Evolutionary conservation across 148 eudicot species (phyloP), one percentile per base, ranked within the genome.

Genomic region (Simmondsia chinensis): DNA sequence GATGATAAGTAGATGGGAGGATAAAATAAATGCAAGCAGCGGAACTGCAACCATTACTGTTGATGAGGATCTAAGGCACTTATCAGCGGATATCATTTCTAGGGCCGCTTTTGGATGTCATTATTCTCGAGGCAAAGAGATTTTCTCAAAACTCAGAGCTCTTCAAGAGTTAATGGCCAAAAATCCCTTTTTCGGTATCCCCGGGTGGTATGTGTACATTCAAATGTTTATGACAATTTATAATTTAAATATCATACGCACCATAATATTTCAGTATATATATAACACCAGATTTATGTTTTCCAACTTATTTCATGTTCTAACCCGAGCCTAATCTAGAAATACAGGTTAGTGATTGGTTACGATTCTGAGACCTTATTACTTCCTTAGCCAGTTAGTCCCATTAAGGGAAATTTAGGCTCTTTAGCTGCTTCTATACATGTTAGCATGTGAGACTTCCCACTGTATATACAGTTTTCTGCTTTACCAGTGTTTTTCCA

Each of bases 51-150:
- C 63, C 21, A 54, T 82, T 7, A 51, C 6, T 19, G 52, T 82
- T 15, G 84, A 82, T 21, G 54, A 69, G 30, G 74, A 71, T 26
- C 22, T 82, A 55, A 65, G 76, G 43, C 66, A 47, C 26, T 55
- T 81, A 54, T 73, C 89, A 5, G 83, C 77, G 24, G 89, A 77
- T 46, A 63, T 80, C 15, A 81, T 81, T 15, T 67, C 83, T 22
- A 73, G 71, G 46, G 65, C 89, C 40, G 69, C 77, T 31, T 81
- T 81, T 48, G 83, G 89, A 21, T 73, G 82, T 59, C 62, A 54
- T 45, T 71, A 68, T 26, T 15, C 64, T 15, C 26, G 65, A 47
- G 82, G 82, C 22, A 78, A 77, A 55, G 48, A 65, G n/a, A 77
- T 77, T 40, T 82, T 71, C 56, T 33, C 34, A 18, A 64, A 73